Evolutionary conservation across 192 early-diverging fungal species (phyloP).

Genomic region (Umbelopsis vinacea): DNA sequence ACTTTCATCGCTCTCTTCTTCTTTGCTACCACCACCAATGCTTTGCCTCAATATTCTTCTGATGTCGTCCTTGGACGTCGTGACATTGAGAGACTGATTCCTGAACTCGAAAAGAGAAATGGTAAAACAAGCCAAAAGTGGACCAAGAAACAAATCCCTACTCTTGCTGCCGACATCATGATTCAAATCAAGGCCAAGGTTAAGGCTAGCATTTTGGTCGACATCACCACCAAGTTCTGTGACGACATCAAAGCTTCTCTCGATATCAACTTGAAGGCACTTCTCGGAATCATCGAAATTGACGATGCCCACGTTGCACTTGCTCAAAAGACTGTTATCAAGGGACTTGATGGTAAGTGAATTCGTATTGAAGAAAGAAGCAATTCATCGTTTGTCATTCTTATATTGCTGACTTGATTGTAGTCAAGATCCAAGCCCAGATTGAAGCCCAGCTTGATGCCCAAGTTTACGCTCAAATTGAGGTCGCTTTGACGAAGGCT

Average conservation of each 20-base stretch:
- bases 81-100: slow-evolving; percentile 5
- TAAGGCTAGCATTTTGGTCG: slow-evolving; percentile 27
- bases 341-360: slow-evolving; percentile 19
- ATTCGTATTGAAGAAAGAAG: not conserved
- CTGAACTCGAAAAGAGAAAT: slow-evolving; percentile 6
- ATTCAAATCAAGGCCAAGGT: slow-evolving; percentile 33
- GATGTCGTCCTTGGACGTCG: slow-evolving; percentile 14
- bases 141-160: slow-evolving; percentile 16
- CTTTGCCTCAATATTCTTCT: not conserved
- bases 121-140: not conserved
- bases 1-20: slow-evolving; percentile 5
- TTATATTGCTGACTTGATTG: no score
- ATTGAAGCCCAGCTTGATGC: slow-evolving; percentile 22
- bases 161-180: slow-evolving; percentile 25
- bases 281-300: slow-evolving; percentile 21
- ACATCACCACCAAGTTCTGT: slow-evolving; percentile 32
- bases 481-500: slow-evolving; percentile 21
- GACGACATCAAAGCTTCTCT: slow-evolving; percentile 26
- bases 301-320: slow-evolving; percentile 20
- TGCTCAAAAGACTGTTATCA: not conserved
- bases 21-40: slow-evolving; percentile 16
- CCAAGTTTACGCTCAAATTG: slow-evolving; percentile 22
- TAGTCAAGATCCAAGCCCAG: slow-evolving; percentile 2
- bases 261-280: slow-evolving; percentile 19
- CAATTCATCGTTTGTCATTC: no score